Conservation (phyloP, 768 basidiomycete species). For the Daedalea quercina region DNA sequence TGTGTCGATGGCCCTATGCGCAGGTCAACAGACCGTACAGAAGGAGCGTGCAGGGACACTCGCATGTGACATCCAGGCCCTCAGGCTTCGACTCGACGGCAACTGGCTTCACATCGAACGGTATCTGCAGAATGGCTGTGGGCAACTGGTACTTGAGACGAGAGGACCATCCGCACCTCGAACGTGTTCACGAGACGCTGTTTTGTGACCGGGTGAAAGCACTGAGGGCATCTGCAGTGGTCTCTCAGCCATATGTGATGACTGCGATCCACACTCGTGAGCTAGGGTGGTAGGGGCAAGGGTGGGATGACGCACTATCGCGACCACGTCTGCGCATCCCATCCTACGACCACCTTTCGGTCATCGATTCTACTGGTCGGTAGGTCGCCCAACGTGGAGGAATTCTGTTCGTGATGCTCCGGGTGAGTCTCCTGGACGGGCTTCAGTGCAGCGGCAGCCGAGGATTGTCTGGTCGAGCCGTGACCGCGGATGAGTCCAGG, state of each 20-base stretch:
- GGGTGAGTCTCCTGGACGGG: no score
- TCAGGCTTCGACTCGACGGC: constrained; percentile 46
- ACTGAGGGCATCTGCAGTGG: constrained; percentile 83
- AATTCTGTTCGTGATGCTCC: background rate
- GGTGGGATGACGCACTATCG: constrained; percentile 53
- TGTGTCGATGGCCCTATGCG: constrained; percentile 47
- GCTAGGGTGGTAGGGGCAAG: background rate
- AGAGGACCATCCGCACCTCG: constrained; percentile 38
- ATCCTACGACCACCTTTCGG: constrained; percentile 59
- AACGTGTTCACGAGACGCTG: constrained; percentile 87
- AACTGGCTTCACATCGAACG: constrained; percentile 61
- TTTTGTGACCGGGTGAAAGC: constrained; percentile 84
- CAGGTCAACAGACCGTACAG: background rate
- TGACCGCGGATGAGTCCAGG: no score
- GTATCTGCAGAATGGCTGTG: constrained; percentile 47
- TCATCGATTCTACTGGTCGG: constrained; percentile 44
- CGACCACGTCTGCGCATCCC: constrained; percentile 68
- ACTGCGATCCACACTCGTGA: constrained; percentile 32
- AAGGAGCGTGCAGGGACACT: constrained; percentile 19
- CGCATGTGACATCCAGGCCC: constrained; percentile 75
- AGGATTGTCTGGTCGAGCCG: no score
- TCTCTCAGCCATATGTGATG: constrained; percentile 90
- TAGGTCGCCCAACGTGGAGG: constrained; percentile 2
- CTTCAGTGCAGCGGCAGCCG: background rate
- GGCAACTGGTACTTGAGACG: background rate